Evolutionary conservation across 805 yeast species (phyloP), one percentile per base, ranked within the genome.

Genomic region (Saturnispora dispora): DNA sequence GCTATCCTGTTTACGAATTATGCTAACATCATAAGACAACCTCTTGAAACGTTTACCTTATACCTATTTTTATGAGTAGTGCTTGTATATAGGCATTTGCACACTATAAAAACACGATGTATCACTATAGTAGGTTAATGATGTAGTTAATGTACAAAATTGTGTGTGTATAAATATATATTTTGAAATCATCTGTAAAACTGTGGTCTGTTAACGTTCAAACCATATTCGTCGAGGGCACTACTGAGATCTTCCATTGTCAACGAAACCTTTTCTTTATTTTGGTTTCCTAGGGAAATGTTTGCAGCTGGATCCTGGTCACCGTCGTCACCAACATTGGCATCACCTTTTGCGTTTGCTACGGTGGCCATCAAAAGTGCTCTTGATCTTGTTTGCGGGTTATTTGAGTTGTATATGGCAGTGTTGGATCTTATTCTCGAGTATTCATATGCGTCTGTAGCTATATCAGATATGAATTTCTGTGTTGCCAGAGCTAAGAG

Each of bases 361-460:
- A 76, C 64, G 71, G 88, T 46, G 45, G 86, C 83, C 62, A 76
- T 64, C 60, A 79, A 70, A 50, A 88, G 71, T 32, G 88, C 91
- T 59, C 88, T 77, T 0, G 93, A 95, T 61, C 95, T 75, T 1
- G 82, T 84, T 63, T 87, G 95, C 7, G 96, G 95, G 62, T 88
- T 88, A 43, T 86, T 75, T 4, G 95, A 81, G 60, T 84, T 83
- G 60, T 86, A 82, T n/a, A 90, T 95, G 0, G 96, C 81, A 11
- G 88, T 81, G 4, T 87, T 74, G n/a, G 93, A 87, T 55, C 98
- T 77, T 57, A 93, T 93, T 54, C 98, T 74, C 8, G 96, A 86
- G 63, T 88, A 90, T 64, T 93, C 99, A 64, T 88, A 93, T 0
- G 99, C 97, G 63, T 93, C 98, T 15, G 89, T 88, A 1, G 99